Evolutionary conservation across 345 rosid genomes (phyloP).

Genomic region (Microthlaspi erraticum): DNA sequence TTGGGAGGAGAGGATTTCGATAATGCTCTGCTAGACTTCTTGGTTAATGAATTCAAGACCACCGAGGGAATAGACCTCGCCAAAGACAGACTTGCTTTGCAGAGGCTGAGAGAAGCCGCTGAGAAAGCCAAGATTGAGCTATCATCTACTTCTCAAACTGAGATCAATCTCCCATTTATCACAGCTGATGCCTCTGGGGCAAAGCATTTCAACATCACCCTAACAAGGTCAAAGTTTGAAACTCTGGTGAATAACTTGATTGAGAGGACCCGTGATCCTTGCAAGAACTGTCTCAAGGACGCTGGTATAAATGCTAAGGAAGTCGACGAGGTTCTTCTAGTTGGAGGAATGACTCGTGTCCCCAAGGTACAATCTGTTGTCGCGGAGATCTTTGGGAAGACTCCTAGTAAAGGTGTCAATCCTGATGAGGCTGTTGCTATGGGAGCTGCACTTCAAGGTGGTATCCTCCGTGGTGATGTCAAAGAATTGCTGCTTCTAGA

Average conservation of each 20-base stretch:
- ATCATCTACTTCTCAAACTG: conserved; percentile 85
- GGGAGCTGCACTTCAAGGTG: conserved; percentile 95
- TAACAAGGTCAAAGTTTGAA: conserved; percentile 81
- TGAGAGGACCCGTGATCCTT: conserved; percentile 73
- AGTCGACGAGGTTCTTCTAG: conserved; percentile 82
- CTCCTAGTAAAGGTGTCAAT: conserved; percentile 85
- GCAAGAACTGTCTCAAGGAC: conserved; percentile 83
- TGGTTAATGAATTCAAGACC: conserved; percentile 79
- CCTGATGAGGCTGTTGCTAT: conserved; percentile 93
- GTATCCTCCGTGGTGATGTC: conserved; percentile 92
- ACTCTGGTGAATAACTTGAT: conserved; percentile 68
- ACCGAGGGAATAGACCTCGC: conserved; percentile 76
- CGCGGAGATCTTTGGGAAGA: conserved; percentile 77
- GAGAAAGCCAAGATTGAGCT: conserved; percentile 93
- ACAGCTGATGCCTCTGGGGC: conserved; percentile 89
- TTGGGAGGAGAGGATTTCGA: conserved; percentile 97
- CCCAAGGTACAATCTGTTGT: conserved; percentile 91
- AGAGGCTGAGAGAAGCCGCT: conserved; percentile 90
- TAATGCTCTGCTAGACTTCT: conserved; percentile 72
- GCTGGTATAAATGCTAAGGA: conserved; percentile 73
- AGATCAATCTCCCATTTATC: conserved; percentile 82
- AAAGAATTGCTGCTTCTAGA: conserved; percentile 85
- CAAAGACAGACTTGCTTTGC: conserved; percentile 81
- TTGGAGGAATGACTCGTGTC: conserved; percentile 97
- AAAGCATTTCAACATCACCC: conserved; percentile 79